Percentiles rank a stretch among this genome's conserved stretches.
Conservation (phyloP, 192 early-diverging fungal species). For the Umbelopsis vinacea region DNA sequence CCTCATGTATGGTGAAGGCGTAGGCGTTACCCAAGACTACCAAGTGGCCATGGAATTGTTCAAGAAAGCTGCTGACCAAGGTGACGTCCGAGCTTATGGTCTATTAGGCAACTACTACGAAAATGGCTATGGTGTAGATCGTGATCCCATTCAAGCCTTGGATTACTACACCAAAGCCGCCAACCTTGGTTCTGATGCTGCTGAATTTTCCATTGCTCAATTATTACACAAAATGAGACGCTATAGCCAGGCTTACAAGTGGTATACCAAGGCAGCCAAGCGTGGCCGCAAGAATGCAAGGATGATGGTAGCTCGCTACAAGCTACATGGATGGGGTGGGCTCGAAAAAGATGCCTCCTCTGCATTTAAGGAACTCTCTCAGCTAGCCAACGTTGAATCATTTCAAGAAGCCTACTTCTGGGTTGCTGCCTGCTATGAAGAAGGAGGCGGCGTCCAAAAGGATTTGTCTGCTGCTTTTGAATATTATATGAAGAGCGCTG, state of each 20-base stretch:
- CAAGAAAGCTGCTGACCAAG: constrained; percentile 39
- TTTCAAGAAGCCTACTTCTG: constrained; percentile 36
- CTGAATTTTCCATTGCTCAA: constrained; percentile 32
- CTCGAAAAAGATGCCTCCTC: constrained; percentile 23
- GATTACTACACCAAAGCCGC: constrained; percentile 42
- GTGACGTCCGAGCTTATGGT: constrained; percentile 34
- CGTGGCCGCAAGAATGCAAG: constrained; percentile 16
- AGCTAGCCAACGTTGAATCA: constrained; percentile 13
- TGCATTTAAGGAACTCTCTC: constrained; percentile 24
- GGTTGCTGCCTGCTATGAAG: constrained; percentile 43
- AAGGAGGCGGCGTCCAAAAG: constrained; percentile 30
- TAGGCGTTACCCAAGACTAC: constrained; percentile 31
- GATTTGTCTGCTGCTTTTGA: constrained; percentile 39
- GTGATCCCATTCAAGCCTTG: constrained; percentile 32
- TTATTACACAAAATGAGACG: constrained; percentile 35
- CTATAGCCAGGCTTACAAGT: constrained; percentile 34
- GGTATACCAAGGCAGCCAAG: constrained; percentile 24
- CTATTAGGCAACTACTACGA: constrained; percentile 44
- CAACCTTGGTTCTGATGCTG: constrained; percentile 22
- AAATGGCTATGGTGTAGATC: constrained; percentile 37
- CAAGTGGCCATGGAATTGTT: constrained; percentile 39
- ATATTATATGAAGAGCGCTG: constrained; percentile 33
- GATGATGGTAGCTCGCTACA: constrained; percentile 38
- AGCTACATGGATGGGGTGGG: constrained; percentile 28
- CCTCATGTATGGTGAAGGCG: constrained; percentile 37